Evolutionary conservation across 352 stramenopile genomes (phyloP), one percentile per base, ranked within the genome.

Genomic region (Phytophthora rubi): DNA sequence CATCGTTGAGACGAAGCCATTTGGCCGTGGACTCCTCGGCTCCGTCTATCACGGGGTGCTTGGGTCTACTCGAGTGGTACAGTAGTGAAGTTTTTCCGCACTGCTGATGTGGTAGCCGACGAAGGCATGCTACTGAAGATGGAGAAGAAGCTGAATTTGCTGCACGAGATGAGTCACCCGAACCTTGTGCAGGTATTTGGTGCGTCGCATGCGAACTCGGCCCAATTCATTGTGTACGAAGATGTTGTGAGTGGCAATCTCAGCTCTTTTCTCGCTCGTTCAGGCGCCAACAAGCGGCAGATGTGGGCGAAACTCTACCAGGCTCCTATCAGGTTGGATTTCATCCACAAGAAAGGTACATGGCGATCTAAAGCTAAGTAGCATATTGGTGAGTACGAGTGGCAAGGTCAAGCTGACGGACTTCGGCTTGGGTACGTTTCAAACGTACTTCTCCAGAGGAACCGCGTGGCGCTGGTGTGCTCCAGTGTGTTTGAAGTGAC

Each of bases 291-390:
- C 37, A 66, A 59, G 3, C 30, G 23, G 4, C 21, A 47, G 10
- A 62, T 70, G 62, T 76, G 61, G 59, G 44, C 53, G 6, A 7
- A 79, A 23, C 37, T 86, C 26, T 62, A 75, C 55, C 61, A 80
- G 23, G 62, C 73, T 10, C 65, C 69, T 2, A 55, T 83, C 16
- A 87, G 84, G 3, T 48, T 97, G 1, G 23, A 59, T 15, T 80
- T 65, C 28, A 56, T 76, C n/a, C 69, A 76, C 55, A 58, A 61
- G 39, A 44, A 52, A 15, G 47, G 49, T 73, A 0, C 70, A 77
- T 12, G 32, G 70, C 8, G 30, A 70, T 28, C 54, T 75, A 1
- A 75, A 73, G n/a, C 56, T 63, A 0, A 75, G 54, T 32, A 75
- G 72, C 16, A 75, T 78, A 51, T 32, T 77, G 2, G 59, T 76